Evolutionary conservation across 495 filamentous ascomycete genomes (phyloP).

Genomic region (Antarctomyces pellizariae): DNA sequence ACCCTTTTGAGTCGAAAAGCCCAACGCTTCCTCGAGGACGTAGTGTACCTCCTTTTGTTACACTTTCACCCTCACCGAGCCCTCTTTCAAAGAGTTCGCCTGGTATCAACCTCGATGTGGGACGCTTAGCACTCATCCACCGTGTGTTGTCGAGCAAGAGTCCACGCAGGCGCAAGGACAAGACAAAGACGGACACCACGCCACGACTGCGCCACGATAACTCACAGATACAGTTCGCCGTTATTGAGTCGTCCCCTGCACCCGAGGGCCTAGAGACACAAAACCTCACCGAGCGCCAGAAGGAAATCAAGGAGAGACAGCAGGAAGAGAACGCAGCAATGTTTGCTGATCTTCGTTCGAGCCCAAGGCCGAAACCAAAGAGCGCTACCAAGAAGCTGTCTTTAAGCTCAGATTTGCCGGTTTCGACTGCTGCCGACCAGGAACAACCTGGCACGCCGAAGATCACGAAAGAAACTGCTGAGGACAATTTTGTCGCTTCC

Average conservation of each 20-base stretch:
- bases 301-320: constrained; percentile 43
- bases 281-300: constrained; percentile 48
- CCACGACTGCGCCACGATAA: constrained; percentile 40
- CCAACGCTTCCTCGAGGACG: no score
- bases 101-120: no score
- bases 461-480: constrained; percentile 16
- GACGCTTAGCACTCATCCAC: no score
- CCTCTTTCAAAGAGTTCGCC: no score
- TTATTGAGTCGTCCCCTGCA: constrained; percentile 34
- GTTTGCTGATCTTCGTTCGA: constrained; percentile 46
- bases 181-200: constrained; percentile 4
- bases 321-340: constrained; percentile 35
- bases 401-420: neutral
- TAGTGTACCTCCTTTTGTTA: no score
- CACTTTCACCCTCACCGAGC: no score
- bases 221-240: constrained; percentile 53
- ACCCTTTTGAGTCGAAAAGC: no score
- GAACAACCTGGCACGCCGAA: constrained; percentile 25
- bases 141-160: no score
- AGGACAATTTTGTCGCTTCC: constrained; percentile 49
- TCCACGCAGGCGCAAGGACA: no score
- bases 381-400: constrained; percentile 7
- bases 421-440: constrained; percentile 5
- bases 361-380: constrained; percentile 19
- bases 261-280: constrained; percentile 28